Evolutionary conservation across 179 eudicot genomes (phyloP).

Genomic region (Carnegiea gigantea): DNA sequence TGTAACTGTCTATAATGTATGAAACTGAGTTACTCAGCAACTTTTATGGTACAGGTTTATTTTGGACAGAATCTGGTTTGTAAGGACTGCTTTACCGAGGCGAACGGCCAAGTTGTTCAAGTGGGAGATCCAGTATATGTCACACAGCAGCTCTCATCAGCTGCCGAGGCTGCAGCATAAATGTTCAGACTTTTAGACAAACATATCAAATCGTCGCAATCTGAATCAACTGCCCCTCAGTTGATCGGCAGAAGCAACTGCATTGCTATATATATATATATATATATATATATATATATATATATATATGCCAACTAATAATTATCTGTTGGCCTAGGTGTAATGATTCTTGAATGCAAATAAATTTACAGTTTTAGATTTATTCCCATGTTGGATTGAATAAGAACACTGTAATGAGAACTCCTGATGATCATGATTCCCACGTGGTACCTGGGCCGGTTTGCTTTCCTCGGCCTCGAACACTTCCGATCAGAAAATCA

Average conservation of each 20-base stretch:
- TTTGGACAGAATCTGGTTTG: constrained; percentile 84
- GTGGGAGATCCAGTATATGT: constrained; percentile 76
- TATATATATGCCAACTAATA: too few species aligned
- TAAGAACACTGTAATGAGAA: too few species aligned
- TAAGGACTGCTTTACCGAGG: constrained; percentile 43
- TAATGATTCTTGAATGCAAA: too few species aligned
- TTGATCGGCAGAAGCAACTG: background rate
- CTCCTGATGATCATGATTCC: too few species aligned
- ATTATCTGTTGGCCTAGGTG: too few species aligned
- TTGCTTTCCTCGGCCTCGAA: too few species aligned
- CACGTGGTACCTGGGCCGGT: too few species aligned
- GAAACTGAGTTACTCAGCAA: background rate
- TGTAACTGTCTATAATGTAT: background rate
- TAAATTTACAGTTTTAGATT: too few species aligned
- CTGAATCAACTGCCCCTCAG: background rate
- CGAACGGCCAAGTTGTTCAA: constrained; percentile 45
- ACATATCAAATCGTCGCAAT: background rate
- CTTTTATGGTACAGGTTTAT: constrained; percentile 55
- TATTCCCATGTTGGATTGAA: too few species aligned
- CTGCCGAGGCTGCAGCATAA: constrained; percentile 61
- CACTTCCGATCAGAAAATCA: too few species aligned
- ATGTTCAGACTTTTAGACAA: background rate
- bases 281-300: too few species aligned
- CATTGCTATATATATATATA: background rate
- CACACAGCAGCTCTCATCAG: constrained; percentile 41